phyloP scores from a whole-genome alignment of 2,329 filamentous ascomycete species.

The Pseudogymnoascus sp. region DNA sequence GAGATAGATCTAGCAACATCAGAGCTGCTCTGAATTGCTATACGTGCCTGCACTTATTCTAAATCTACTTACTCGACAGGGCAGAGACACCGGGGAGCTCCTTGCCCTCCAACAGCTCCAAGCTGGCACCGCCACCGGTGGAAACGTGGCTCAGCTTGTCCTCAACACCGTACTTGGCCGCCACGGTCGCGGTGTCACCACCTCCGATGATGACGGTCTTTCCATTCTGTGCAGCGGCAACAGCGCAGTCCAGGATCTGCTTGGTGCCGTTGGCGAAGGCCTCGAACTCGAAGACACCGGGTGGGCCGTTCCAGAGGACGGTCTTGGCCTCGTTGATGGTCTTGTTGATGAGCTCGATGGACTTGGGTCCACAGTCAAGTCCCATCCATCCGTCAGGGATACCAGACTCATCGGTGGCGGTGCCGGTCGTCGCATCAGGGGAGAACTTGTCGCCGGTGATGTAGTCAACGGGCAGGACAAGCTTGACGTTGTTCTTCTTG shows the following conservation, averaged over 20 bases:
- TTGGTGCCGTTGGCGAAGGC: slow-evolving; percentile 90
- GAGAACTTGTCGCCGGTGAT: slow-evolving; percentile 93
- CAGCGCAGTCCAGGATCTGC: slow-evolving; percentile 80
- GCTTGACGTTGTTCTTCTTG: slow-evolving; percentile 90
- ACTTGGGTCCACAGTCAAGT: slow-evolving; percentile 87
- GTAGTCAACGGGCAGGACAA: slow-evolving; percentile 91
- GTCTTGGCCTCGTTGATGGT: slow-evolving; percentile 85
- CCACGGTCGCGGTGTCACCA: slow-evolving; percentile 95
- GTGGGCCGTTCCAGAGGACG: slow-evolving; percentile 97
- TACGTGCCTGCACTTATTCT: slow-evolving; percentile 6
- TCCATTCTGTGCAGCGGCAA: slow-evolving; percentile 69
- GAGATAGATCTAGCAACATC: slow-evolving; percentile 7
- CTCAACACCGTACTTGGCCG: slow-evolving; percentile 93
- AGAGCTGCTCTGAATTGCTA: slow-evolving; percentile 4
- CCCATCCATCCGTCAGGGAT: slow-evolving; percentile 98
- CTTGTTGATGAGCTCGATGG: slow-evolving; percentile 77
- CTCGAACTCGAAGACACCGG: slow-evolving; percentile 96
- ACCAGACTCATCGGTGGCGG: slow-evolving; percentile 76
- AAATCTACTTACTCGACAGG: slow-evolving; percentile 65
- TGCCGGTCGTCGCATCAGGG: slow-evolving; percentile 70
- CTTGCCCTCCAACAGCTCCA: slow-evolving; percentile 98
- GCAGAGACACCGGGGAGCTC: slow-evolving; percentile 88
- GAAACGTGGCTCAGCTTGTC: slow-evolving; percentile 97
- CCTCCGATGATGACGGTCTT: slow-evolving; percentile 98
- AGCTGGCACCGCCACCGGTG: slow-evolving; percentile 87